Conservation (phyloP, 441 rosid genomes). For the Populus hybrid region DNA sequence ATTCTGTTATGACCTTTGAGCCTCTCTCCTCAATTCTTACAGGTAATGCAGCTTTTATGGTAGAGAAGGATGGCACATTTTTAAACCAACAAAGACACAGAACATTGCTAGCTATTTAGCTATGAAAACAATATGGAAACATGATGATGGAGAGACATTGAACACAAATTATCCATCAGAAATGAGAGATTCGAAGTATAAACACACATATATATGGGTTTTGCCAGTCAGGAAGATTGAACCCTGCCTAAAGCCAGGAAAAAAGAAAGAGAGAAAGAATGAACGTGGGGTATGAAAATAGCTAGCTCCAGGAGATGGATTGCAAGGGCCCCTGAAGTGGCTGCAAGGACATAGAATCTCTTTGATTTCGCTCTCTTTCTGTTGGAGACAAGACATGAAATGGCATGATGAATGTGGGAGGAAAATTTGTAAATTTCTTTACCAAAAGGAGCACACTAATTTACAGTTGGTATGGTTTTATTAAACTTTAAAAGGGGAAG, state of each 20-base stretch:
- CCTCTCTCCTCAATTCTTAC: neutral
- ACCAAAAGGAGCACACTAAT: neutral
- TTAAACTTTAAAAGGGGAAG: neutral
- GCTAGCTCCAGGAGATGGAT: conserved; percentile 34
- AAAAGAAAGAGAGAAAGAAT: neutral
- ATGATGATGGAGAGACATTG: neutral
- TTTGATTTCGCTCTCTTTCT: conserved; percentile 19
- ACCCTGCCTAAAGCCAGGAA: neutral
- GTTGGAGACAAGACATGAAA: conserved; percentile 18
- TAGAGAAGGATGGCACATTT: neutral
- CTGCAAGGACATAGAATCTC: conserved; percentile 17
- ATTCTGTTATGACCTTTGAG: neutral
- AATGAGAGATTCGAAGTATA: too few species aligned
- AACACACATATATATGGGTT: neutral
- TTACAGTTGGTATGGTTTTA: conserved; percentile 2
- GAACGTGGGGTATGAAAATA: conserved; percentile 1
- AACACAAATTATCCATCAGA: neutral
- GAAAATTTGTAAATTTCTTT: neutral
- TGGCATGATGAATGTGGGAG: conserved; percentile 18
- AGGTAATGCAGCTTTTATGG: neutral
- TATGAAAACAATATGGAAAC: neutral
- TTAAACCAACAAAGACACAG: conserved; percentile 2
- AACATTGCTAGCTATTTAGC: neutral
- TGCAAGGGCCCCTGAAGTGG: conserved; percentile 39
- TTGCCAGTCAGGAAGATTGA: neutral